Conservation (phyloP, 768 basidiomycete genomes). For the Asterophora parasitica region DNA sequence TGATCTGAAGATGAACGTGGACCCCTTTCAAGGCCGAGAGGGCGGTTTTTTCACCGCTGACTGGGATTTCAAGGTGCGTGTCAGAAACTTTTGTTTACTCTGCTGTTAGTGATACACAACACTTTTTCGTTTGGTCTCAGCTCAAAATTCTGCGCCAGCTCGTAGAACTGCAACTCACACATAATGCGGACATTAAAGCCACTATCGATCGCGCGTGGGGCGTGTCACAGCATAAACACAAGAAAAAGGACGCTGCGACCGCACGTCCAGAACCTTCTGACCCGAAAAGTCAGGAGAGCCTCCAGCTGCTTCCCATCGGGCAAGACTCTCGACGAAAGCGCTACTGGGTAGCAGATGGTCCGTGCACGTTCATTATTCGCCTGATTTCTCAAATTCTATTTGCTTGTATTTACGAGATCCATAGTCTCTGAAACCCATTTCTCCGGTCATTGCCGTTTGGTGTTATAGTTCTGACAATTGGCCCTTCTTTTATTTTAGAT, state of each 20-base stretch:
- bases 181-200: conserved; percentile 63
- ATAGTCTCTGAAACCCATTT: conserved; percentile 39
- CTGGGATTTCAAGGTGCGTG: conserved; percentile 78
- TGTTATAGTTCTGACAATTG: conserved; percentile 25
- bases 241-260: conserved; percentile 64
- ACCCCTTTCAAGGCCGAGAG: conserved; percentile 63
- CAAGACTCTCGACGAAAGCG: conserved; percentile 74
- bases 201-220: conserved; percentile 85
- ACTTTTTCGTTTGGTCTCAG: conserved; percentile 34
- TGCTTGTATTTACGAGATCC: conserved; percentile 65
- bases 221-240: conserved; percentile 77
- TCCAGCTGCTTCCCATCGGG: conserved; percentile 69
- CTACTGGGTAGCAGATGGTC: conserved; percentile 87
- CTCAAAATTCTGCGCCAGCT: conserved; percentile 80
- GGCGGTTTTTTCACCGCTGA: conserved; percentile 76
- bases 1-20: conserved; percentile 56
- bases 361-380: conserved; percentile 43
- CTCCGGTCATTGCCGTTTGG: conserved; percentile 32
- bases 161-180: conserved; percentile 76
- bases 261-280: conserved; percentile 55
- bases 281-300: conserved; percentile 58
- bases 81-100: conserved; percentile 6
- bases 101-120: conserved; percentile 12
- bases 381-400: conserved; percentile 43
- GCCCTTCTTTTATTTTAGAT: conserved; percentile 42